Evolutionary conservation across 768 basidiomycete species (phyloP), one percentile per base, ranked within the genome.

Genomic region (Amanita subjunquillea): DNA sequence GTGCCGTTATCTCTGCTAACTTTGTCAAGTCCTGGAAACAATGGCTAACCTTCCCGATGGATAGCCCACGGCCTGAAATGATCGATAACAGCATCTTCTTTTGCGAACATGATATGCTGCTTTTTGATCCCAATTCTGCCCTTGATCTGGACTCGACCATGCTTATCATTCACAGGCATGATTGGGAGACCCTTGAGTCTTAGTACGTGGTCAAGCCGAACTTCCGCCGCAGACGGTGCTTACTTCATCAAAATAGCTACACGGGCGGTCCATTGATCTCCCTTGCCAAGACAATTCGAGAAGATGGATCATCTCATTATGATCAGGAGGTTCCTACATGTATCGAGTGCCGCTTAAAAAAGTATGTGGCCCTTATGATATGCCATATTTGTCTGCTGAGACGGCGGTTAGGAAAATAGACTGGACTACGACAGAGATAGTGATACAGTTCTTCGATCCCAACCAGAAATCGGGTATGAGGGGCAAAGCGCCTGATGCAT

Each of bases 21-120:
- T 93, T 91, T 61, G 65, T 84, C 46, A 79, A 74, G 23, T 59
- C 68, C 37, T 93, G 91, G 91, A 72, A 72, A 51, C 72, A 74
- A 52, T 92, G 91, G 91, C 60, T 83, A 6, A 68, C 69, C 50
- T 75, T 74, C 49, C 85, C 85, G 13, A 65, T 71, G 6, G 77
- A 78, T 54, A 60, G 68, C 47, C 56, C 69, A 29, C 78, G 87
- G 29, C 89, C 90, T 0, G 73, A 75, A n/a, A 53, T 48, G 4
- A 62, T 91, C 34, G 80, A 88, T 63, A 90, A 82, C 57, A 67
- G 72, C 10, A 59, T 62, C 7, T 82, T 87, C 60, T 58, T 89
- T 46, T 92, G 91, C 65, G 68, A 77, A 53, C 91, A 92, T 64
- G 70, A 70, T 4, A 63, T 72, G 55, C 73, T 91, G 6, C 63